Evolutionary conservation across 495 filamentous ascomycete species (phyloP).

Genomic region (Penicillium ucsense): DNA sequence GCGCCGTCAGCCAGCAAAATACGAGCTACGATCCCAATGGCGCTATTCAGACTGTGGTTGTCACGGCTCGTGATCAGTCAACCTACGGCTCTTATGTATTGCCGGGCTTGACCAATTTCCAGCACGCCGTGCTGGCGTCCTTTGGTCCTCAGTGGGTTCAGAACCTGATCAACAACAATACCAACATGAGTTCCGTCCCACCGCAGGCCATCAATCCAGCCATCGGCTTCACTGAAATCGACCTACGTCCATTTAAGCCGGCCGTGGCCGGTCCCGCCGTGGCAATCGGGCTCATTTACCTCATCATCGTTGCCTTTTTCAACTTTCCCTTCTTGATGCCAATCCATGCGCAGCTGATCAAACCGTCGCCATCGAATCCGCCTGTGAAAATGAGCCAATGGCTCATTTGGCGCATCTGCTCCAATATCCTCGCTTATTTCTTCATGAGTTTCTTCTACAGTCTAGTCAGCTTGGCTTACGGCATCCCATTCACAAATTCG

Average conservation of each 20-base stretch:
- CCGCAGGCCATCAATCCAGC: slow-evolving; percentile 55
- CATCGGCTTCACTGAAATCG: slow-evolving; percentile 50
- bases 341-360: slow-evolving; percentile 50
- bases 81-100: slow-evolving; percentile 44
- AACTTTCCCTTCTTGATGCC: slow-evolving; percentile 62
- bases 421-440: slow-evolving; percentile 54
- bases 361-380: slow-evolving; percentile 36
- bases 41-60: slow-evolving; percentile 49
- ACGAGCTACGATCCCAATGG: slow-evolving; percentile 54
- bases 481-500: slow-evolving; percentile 48
- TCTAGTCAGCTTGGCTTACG: slow-evolving; percentile 54
- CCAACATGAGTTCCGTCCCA: slow-evolving; percentile 20
- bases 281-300: slow-evolving; percentile 59
- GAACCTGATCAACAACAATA: slow-evolving; percentile 22
- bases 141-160: slow-evolving; percentile 47
- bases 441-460: slow-evolving; percentile 61
- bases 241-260: slow-evolving; percentile 54
- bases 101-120: slow-evolving; percentile 38
- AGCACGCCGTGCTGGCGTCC: slow-evolving; percentile 29
- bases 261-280: slow-evolving; percentile 48
- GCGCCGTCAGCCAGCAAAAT: slow-evolving; percentile 49
- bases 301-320: slow-evolving; percentile 68
- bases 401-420: slow-evolving; percentile 49
- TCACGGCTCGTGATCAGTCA: slow-evolving; percentile 49
- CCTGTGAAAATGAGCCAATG: slow-evolving; percentile 52